Percentiles rank a stretch among this genome's conserved stretches.
phyloP scores from a whole-genome alignment of 1,284 basidiomycete genomes.

The Hemileia vastatrix region DNA sequence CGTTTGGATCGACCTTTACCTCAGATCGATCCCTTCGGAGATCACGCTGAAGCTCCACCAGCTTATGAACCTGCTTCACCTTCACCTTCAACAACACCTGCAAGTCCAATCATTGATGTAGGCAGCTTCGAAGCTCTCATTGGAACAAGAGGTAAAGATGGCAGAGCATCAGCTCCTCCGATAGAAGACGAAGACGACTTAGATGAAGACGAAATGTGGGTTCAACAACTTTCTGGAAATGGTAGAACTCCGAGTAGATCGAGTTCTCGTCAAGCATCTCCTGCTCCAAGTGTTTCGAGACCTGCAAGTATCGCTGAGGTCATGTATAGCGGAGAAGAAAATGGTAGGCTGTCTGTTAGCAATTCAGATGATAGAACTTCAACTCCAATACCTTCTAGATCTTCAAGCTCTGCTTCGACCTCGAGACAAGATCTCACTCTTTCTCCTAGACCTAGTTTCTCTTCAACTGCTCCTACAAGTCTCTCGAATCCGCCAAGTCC shows the following conservation, averaged over 20 bases:
- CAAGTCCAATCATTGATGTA: neutral
- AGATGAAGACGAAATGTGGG: neutral
- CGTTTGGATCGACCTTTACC: neutral
- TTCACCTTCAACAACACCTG: neutral
- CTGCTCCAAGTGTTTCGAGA: neutral
- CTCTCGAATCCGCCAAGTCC: slow-evolving; percentile 19
- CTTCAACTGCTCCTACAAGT: slow-evolving; percentile 2
- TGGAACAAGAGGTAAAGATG: neutral
- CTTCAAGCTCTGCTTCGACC: neutral
- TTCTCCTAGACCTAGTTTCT: neutral
- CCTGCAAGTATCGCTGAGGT: neutral
- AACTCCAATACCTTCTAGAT: neutral
- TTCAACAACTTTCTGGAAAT: neutral
- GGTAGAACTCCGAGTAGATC: neutral
- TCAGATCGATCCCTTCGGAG: slow-evolving; percentile 21
- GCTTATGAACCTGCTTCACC: slow-evolving; percentile 11
- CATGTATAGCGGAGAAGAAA: neutral
- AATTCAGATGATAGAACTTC: neutral
- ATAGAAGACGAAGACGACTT: neutral
- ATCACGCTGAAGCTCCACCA: slow-evolving; percentile 24
- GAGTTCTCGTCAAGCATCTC: neutral
- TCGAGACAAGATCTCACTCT: neutral
- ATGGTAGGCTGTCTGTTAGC: neutral
- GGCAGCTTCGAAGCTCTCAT: neutral
- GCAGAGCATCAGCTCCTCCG: no score